phyloP scores from a whole-genome alignment of 768 basidiomycete species.

The Rhodotorula diobovata region DNA sequence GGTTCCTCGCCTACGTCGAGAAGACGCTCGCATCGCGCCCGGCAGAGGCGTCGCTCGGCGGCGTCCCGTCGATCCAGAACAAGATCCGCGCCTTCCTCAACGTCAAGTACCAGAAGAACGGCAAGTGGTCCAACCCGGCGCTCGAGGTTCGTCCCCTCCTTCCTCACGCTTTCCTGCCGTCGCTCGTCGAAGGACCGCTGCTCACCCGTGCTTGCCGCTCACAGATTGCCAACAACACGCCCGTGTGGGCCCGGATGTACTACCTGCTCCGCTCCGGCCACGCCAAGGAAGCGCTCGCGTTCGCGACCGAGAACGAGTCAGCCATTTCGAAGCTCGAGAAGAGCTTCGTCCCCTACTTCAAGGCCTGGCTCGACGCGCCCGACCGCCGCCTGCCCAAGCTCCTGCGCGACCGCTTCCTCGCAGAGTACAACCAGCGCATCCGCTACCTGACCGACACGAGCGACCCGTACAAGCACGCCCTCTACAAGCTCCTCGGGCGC shows the following conservation, averaged over 20 bases:
- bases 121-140: conserved; percentile 69
- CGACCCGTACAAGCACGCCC: conserved; percentile 91
- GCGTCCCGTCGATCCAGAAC: conserved; percentile 83
- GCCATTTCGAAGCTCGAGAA: conserved; percentile 68
- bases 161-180: background rate
- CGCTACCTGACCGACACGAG: conserved; percentile 70
- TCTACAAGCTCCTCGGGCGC: conserved; percentile 93
- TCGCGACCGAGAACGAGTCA: conserved; percentile 64
- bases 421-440: conserved; percentile 64
- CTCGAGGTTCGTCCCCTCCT: conserved; percentile 64
- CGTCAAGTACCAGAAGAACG: conserved; percentile 72
- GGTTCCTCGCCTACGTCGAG: conserved; percentile 57
- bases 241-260: conserved; percentile 90
- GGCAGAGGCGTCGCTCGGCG: conserved; percentile 78
- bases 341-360: conserved; percentile 75
- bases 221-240: conserved; percentile 76
- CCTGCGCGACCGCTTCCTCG: conserved; percentile 61
- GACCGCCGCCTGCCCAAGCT: conserved; percentile 58
- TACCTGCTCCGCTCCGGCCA: conserved; percentile 86
- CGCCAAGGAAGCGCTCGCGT: conserved; percentile 69
- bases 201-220: too few species aligned
- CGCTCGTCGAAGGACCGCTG: too few species aligned
- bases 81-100: conserved; percentile 81
- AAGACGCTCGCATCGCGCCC: conserved; percentile 74
- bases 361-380: conserved; percentile 72